Conservation (phyloP, 2,329 filamentous ascomycete species). For the Xylaria arbuscula region DNA sequence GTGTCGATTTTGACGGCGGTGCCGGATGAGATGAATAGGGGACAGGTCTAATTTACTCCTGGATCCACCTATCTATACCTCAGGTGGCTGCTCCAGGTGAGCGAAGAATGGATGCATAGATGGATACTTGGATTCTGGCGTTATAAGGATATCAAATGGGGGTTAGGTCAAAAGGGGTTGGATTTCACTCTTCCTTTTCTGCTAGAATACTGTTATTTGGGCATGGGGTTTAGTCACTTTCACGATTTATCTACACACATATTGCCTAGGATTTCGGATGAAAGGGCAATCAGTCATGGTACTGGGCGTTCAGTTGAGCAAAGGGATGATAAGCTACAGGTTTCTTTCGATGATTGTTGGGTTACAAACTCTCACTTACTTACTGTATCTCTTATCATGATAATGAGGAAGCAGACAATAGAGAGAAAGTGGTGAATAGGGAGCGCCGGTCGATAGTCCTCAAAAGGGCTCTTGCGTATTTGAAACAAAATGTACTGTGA, state of each 20-base stretch:
- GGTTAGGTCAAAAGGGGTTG: no score
- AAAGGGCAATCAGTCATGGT: background rate
- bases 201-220: background rate
- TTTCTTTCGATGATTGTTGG: background rate
- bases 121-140: background rate
- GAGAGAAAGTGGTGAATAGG: background rate
- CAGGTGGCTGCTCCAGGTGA: background rate
- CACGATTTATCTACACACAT: background rate
- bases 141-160: conserved; percentile 2
- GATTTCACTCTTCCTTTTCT: background rate
- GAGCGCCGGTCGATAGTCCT: no score
- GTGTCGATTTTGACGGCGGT: conserved; percentile 39
- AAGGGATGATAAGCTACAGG: background rate
- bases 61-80: background rate
- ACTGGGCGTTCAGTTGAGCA: conserved; percentile 2
- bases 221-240: background rate
- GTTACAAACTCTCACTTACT: background rate
- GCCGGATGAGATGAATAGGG: conserved; percentile 31
- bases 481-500: background rate
- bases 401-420: background rate
- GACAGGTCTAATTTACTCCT: conserved; percentile 30
- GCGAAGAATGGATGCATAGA: background rate
- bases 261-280: background rate
- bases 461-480: no score
- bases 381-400: background rate